Evolutionary conservation across 805 yeast species (phyloP), one percentile per base, ranked within the genome.

Genomic region (Candida quercuum): DNA sequence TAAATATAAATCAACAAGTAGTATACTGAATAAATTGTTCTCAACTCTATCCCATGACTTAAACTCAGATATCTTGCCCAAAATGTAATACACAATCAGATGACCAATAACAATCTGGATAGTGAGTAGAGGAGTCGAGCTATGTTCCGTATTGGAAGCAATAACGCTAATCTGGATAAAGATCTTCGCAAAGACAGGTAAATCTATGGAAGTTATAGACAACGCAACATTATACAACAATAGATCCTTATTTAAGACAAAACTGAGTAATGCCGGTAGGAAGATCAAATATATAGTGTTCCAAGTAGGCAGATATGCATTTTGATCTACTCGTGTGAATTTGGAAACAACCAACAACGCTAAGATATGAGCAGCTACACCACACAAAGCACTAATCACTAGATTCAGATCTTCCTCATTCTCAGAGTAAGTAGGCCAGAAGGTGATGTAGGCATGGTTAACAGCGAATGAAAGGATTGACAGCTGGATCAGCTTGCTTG

Each of bases 1-100:
- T 25, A 66, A 39, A 35, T 37, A 60, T n/a, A 66, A 34, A 36
- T 67, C 64, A 2, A 66, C 58, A 10, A 63, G 34, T 21, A 62
- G 37, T 15, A 63, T 54, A 38, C 67, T 59, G 46, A 67, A 67
- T 14, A 67, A 21, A 21, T 62, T 56, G 32, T 64, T 64, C 29
- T 66, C 72, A 12, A 65, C 54, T 6, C 42, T 38, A 38, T 63
- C 66, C 37, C 66, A 48, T 31, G 70, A 64, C 46, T 60, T 64
- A 40, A 61, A 41, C 30, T 61, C 49, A 10, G 68, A 54, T 6
- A 63, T 43, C 19, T 40, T 40, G 2, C 52, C 48, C 15, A 67
- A 40, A 3, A 49, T 32, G n/a, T 38, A 47, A 24, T 56, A 49
- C 8, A 64, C 32, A 5, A 41, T 30, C 17, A 44, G 40, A 37